A percentile compares a stretch with the other conserved stretches of the same genome.
phyloP scores from a whole-genome alignment of 805 yeast species.

The Metschnikowia lochheadii region DNA sequence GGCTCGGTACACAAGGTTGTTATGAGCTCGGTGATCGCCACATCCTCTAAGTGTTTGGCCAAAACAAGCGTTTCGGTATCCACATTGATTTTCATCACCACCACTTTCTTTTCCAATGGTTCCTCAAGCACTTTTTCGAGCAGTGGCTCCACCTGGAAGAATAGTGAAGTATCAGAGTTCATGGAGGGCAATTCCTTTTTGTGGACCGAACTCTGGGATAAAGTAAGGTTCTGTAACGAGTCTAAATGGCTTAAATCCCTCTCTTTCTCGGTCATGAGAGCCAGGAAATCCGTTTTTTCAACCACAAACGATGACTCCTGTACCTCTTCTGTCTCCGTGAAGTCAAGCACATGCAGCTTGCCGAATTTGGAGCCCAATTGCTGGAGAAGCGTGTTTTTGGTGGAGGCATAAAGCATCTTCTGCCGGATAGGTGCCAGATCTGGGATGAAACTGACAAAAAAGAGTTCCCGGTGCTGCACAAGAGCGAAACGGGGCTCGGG shows the following conservation, averaged over 20 bases:
- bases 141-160: constrained; percentile 15
- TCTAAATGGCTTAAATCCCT: constrained; percentile 43
- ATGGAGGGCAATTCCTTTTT: constrained; percentile 33
- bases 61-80: constrained; percentile 38
- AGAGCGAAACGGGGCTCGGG: constrained; percentile 39
- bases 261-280: constrained; percentile 60
- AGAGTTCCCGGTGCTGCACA: constrained; percentile 22
- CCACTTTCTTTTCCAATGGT: constrained; percentile 25
- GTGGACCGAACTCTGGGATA: constrained; percentile 18
- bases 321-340: constrained; percentile 57
- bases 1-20: constrained; percentile 16
- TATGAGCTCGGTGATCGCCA: constrained; percentile 19
- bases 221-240: constrained; percentile 27
- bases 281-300: constrained; percentile 23
- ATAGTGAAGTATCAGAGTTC: constrained; percentile 18
- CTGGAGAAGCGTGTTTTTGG: constrained; percentile 70
- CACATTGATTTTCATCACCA: constrained; percentile 50
- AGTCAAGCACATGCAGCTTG: constrained; percentile 37
- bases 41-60: background rate
- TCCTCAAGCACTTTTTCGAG: constrained; percentile 22
- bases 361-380: constrained; percentile 65
- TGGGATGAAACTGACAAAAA: constrained; percentile 82
- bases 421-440: constrained; percentile 75
- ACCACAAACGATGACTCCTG: constrained; percentile 43
- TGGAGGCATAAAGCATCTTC: constrained; percentile 93